Evolutionary conservation across 2,329 filamentous ascomycete genomes (phyloP).

Genomic region (Akanthomyces uredinophilus): DNA sequence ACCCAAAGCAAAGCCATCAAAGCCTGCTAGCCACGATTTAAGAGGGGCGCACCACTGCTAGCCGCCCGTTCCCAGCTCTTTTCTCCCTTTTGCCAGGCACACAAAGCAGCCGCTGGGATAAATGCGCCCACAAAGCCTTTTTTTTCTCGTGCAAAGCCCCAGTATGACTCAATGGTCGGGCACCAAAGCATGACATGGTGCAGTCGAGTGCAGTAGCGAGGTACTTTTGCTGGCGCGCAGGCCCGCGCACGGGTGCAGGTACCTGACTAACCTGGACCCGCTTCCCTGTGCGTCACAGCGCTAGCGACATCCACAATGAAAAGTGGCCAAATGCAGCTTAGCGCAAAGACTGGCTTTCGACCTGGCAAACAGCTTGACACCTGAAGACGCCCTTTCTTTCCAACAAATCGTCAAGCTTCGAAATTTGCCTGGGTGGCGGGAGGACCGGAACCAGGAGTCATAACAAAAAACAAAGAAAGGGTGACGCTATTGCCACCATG

Average conservation of each 20-base stretch:
- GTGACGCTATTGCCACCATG: slow-evolving; percentile 6
- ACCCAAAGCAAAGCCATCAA: background rate
- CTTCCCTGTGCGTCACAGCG: background rate
- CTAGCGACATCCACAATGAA: slow-evolving; percentile 6
- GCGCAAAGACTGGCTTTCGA: background rate
- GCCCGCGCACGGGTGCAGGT: background rate
- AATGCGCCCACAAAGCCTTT: slow-evolving; percentile 1
- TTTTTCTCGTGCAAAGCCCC: background rate
- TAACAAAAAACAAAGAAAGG: background rate
- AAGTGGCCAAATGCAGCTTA: background rate
- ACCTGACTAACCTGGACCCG: background rate
- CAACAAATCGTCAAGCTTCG: background rate
- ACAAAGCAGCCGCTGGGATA: background rate
- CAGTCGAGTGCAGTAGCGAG: background rate
- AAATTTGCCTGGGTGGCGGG: background rate
- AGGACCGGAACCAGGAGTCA: background rate
- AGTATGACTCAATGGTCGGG: slow-evolving; percentile 14
- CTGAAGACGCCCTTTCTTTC: background rate
- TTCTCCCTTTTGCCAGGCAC: background rate
- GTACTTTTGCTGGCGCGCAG: background rate
- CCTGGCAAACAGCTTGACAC: background rate
- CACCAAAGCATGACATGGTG: slow-evolving; percentile 3
- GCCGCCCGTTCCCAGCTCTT: background rate
- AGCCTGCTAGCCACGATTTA: background rate
- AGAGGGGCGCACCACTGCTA: slow-evolving; percentile 2